Conservation (phyloP, 305 asterid species). For the Fraxinus latifolia region DNA sequence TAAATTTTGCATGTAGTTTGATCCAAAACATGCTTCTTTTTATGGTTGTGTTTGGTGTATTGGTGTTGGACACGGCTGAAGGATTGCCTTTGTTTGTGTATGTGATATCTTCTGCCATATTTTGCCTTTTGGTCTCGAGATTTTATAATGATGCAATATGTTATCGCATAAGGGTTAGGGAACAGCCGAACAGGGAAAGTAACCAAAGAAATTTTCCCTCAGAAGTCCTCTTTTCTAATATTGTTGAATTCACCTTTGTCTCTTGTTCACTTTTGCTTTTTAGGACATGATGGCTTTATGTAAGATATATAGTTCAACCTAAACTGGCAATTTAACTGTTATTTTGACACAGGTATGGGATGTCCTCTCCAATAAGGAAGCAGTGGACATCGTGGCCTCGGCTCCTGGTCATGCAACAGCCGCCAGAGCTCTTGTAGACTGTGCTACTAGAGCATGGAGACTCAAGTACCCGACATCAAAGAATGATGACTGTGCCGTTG, state of each 20-base stretch:
- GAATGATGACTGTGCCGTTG: slow-evolving; percentile 16
- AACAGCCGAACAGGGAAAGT: neutral
- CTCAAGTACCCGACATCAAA: slow-evolving; percentile 26
- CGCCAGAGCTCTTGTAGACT: slow-evolving; percentile 23
- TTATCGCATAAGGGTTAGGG: neutral
- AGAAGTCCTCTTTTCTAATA: neutral
- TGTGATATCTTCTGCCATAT: neutral
- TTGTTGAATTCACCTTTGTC: neutral
- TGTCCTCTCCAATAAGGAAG: slow-evolving; percentile 12
- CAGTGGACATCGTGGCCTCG: slow-evolving; percentile 12
- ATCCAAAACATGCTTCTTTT: neutral
- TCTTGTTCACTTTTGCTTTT: neutral
- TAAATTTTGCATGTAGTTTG: neutral
- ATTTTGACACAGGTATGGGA: slow-evolving; percentile 16
- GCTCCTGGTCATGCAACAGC: neutral
- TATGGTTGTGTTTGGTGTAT: neutral
- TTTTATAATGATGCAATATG: neutral
- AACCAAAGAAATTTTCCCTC: neutral
- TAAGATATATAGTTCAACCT: neutral
- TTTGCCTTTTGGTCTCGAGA: neutral
- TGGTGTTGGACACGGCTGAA: neutral
- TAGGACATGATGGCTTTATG: neutral
- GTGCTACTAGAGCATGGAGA: slow-evolving; percentile 23
- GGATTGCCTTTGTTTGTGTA: neutral
- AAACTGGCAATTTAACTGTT: neutral